These are phyloP conservation scores for Tuber aestivum DNA, from an alignment of 495 filamentous ascomycete species.

Conservation along the genomic window DNA sequence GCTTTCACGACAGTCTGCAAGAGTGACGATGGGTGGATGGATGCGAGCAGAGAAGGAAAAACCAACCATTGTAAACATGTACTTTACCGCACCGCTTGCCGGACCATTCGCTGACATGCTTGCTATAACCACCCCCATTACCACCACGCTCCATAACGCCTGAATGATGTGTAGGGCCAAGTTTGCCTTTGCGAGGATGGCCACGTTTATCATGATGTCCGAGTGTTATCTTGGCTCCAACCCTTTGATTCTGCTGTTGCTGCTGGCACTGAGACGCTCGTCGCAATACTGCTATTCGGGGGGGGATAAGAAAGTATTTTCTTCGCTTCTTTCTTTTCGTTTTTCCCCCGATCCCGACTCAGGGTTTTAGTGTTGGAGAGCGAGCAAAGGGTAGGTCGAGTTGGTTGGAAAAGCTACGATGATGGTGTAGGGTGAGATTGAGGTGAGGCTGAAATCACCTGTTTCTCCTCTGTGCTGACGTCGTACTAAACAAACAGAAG, in stretches of 20 bases:
- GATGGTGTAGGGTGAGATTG: not conserved
- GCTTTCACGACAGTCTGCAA: not conserved
- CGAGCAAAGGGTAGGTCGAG: not conserved
- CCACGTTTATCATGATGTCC: slow-evolving; percentile 35
- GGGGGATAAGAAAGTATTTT: not conserved
- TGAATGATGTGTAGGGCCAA: slow-evolving; percentile 33
- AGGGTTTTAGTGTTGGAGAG: not conserved
- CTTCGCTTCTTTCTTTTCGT: not conserved
- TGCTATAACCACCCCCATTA: slow-evolving; percentile 37
- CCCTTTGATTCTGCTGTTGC: not conserved
- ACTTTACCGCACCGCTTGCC: slow-evolving; percentile 32
- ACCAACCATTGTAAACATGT: slow-evolving; percentile 41
- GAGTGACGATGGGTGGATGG: not conserved
- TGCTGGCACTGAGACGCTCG: slow-evolving; percentile 4
- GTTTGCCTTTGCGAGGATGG: slow-evolving; percentile 26
- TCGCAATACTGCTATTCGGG: not conserved
- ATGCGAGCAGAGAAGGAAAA: not conserved
- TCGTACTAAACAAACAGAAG: not conserved
- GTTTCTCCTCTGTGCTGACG: not conserved
- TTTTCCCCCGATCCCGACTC: not conserved
- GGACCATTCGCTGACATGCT: slow-evolving; percentile 30
- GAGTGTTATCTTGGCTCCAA: slow-evolving; percentile 3
- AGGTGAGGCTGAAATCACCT: slow-evolving; percentile 2
- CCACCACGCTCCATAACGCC: slow-evolving; percentile 35
- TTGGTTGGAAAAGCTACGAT: not conserved